Base-by-base conservation (phyloP, 2,329 filamentous ascomycete species). In the Aureobasidium sp. region DNA sequence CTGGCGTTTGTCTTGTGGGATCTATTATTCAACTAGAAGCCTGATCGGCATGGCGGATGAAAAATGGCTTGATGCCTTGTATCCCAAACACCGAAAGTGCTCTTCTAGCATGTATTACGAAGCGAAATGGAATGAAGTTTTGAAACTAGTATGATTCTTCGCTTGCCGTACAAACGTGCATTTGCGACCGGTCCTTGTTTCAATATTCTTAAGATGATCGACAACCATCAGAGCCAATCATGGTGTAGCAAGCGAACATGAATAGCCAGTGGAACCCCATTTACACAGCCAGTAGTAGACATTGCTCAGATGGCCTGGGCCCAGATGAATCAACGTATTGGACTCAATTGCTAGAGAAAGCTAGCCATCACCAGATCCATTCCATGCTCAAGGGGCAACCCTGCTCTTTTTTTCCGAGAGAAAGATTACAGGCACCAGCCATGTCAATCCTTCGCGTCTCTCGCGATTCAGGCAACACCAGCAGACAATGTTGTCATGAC, bases 1-100 rank as follows among this genome's bases (percentile, higher is more conserved):
- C 48, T 40, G 48, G 48, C 48, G 48, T 51, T 27, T 51, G 48
- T 51, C 35, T 41, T 51, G 29, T 40, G 48, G 42, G 16, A 48
- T 14, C 35, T 49, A 21, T 14, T 12, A 7, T 49, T 49, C 34
- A 8, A 38, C 34, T 39, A 21, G 27, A 16, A 19, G 27, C 30
- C 3, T 10, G 6, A 8, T 30, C 12, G 35, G 12, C 8, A n/a
- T n/a, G 25, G 14, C 16, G 27, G 14, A 41, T 4, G 22, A 16
- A 25, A 16, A 25, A 19, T 3, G 37, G 21, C 48, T 24, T 24
- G 27, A 51, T 16, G 29, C 8, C 19, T 34, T 34, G 27, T 12
- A 17, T 4, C 17, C 2, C 45, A 19, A 29, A n/a, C 11, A 29
- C n/a, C 34, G 27, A 21, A 7, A 6, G 19, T 5, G 7, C n/a